These are phyloP conservation scores for Penicillium sp. DNA, from an alignment of 2,329 filamentous ascomycete species.

Conservation along the genomic window DNA sequence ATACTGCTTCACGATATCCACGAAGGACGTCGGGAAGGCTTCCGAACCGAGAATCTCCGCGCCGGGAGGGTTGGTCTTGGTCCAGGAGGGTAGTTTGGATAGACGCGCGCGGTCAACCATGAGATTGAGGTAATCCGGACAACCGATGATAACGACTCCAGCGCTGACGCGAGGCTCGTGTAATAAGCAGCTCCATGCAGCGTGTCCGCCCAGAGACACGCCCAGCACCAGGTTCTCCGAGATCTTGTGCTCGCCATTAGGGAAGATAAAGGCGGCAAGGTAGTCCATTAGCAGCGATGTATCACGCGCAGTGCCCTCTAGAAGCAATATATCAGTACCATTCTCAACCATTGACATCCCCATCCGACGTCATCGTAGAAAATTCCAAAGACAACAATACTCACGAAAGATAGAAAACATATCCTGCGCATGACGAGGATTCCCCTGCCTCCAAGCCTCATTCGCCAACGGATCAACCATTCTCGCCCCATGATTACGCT, in stretches of 20 bases:
- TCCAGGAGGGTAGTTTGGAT: constrained; percentile 69
- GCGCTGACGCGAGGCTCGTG: constrained; percentile 79
- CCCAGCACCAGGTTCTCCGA: constrained; percentile 76
- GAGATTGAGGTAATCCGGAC: constrained; percentile 82
- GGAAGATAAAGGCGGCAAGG: constrained; percentile 75
- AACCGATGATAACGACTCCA: constrained; percentile 82
- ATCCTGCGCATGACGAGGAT: constrained; percentile 82
- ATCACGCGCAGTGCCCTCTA: constrained; percentile 74
- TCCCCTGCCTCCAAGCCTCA: constrained; percentile 78
- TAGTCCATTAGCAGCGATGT: constrained; percentile 76
- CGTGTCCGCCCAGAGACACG: constrained; percentile 85
- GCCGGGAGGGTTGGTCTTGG: constrained; percentile 61
- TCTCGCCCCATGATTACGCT: constrained; percentile 86
- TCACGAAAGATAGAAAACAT: constrained; percentile 82
- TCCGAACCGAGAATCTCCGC: constrained; percentile 73
- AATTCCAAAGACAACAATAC: no score
- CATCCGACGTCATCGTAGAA: no score
- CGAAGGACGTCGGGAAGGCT: constrained; percentile 75
- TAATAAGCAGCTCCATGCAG: constrained; percentile 82
- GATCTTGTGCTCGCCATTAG: constrained; percentile 54
- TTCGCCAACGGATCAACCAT: constrained; percentile 72
- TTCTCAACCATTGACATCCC: neutral
- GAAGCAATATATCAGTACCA: neutral
- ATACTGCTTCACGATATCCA: constrained; percentile 65
- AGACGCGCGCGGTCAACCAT: constrained; percentile 79